These are phyloP conservation scores for Pleurotus sapidus DNA, from an alignment of 768 basidiomycete species.

Conservation along the genomic window DNA sequence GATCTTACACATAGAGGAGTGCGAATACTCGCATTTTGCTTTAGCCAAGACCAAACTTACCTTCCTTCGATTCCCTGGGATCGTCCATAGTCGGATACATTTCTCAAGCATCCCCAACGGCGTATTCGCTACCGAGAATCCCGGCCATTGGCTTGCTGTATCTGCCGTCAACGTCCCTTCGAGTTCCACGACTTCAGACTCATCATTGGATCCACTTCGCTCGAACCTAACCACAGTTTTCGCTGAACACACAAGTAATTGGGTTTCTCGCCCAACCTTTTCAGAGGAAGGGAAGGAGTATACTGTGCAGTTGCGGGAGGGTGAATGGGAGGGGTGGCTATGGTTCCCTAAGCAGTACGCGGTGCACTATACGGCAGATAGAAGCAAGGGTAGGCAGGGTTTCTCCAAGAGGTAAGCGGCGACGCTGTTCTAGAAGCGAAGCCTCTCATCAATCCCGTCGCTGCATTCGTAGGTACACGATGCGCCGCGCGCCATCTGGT, in stretches of 20 bases:
- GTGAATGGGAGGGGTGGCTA: neutral
- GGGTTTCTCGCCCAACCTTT: neutral
- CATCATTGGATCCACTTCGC: no score
- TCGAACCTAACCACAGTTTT: no score
- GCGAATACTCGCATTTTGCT: conserved; percentile 9
- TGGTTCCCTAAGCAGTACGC: conserved; percentile 5
- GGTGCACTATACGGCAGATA: neutral
- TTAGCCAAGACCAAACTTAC: conserved; percentile 2
- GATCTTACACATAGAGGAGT: conserved; percentile 1
- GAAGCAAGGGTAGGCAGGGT: neutral
- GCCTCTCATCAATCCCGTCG: neutral
- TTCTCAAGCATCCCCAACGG: neutral
- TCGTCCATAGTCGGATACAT: conserved; percentile 6
- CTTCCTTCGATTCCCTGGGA: conserved; percentile 8
- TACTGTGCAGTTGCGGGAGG: neutral
- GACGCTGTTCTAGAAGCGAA: neutral
- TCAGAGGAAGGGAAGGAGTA: neutral
- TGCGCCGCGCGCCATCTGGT: neutral
- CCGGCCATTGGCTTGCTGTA: neutral
- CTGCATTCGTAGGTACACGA: neutral
- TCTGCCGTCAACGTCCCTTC: no score
- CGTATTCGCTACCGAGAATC: conserved; percentile 6
- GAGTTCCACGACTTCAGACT: no score
- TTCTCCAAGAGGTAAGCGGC: neutral
- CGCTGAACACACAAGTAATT: no score